These are phyloP conservation scores for Huntiella abstrusa DNA, from an alignment of 2,329 filamentous ascomycete species.

Conservation along the genomic window DNA sequence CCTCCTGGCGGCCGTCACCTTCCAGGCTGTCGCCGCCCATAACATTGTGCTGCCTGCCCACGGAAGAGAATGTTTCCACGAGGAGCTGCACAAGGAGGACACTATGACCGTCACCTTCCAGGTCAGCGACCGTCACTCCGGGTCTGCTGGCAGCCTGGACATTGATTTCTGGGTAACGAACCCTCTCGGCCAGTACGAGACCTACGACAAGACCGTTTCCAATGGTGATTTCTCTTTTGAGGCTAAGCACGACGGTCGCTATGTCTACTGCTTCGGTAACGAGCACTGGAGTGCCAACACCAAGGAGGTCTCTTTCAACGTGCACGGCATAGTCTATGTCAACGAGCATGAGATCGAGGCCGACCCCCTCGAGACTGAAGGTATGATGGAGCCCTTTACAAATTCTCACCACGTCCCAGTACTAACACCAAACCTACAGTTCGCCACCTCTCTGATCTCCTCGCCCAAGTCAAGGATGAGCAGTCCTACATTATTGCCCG, in stretches of 20 bases:
- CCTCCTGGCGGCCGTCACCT: slow-evolving; percentile 22
- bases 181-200: slow-evolving; percentile 55
- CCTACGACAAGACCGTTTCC: slow-evolving; percentile 63
- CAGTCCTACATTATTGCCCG: slow-evolving; percentile 91
- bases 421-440: slow-evolving; percentile 30
- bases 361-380: slow-evolving; percentile 81
- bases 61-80: slow-evolving; percentile 94
- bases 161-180: slow-evolving; percentile 97
- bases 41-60: slow-evolving; percentile 92
- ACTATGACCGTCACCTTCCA: slow-evolving; percentile 98
- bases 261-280: slow-evolving; percentile 96
- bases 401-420: neutral
- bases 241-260: slow-evolving; percentile 70
- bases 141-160: slow-evolving; percentile 81
- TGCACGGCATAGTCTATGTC: slow-evolving; percentile 96
- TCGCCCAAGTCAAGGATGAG: slow-evolving; percentile 90
- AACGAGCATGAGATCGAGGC: slow-evolving; percentile 66
- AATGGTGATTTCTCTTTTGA: slow-evolving; percentile 89
- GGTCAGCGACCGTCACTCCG: slow-evolving; percentile 91
- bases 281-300: slow-evolving; percentile 91
- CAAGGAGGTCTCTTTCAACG: slow-evolving; percentile 98
- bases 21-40: slow-evolving; percentile 55
- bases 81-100: slow-evolving; percentile 79
- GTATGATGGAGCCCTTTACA: slow-evolving; percentile 27
- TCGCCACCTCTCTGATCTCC: slow-evolving; percentile 61